These are phyloP conservation scores for Jamesozyma spencerorum DNA, from an alignment of 805 yeast species.

Conservation along the genomic window DNA sequence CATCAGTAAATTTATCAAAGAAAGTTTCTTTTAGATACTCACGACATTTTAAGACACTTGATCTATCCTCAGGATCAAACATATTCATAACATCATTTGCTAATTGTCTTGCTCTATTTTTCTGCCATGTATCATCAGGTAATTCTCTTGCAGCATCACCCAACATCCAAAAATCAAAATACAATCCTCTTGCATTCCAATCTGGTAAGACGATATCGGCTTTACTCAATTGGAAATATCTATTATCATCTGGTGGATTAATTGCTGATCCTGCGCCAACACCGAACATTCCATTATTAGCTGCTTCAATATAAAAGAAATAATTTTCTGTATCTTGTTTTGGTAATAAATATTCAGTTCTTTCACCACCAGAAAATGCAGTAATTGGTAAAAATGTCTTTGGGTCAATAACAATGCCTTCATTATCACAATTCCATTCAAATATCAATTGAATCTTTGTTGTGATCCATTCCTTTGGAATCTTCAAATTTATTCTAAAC, in stretches of 20 bases:
- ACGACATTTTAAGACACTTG: constrained; percentile 54
- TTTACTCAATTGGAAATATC: constrained; percentile 53
- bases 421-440: constrained; percentile 81
- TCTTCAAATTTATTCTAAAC: constrained; percentile 61
- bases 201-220: constrained; percentile 82
- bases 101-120: constrained; percentile 70
- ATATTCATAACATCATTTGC: constrained; percentile 74
- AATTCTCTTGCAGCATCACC: constrained; percentile 89
- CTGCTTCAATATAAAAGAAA: constrained; percentile 73
- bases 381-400: constrained; percentile 56
- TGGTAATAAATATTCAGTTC: constrained; percentile 67
- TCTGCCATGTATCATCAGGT: constrained; percentile 67
- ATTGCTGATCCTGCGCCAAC: constrained; percentile 52
- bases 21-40: constrained; percentile 46
- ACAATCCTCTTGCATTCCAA: constrained; percentile 65
- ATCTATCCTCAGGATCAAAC: constrained; percentile 63
- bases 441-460: constrained; percentile 46
- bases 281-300: constrained; percentile 94
- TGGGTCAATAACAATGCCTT: constrained; percentile 66
- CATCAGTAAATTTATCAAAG: constrained; percentile 59
- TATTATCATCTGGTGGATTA: constrained; percentile 61
- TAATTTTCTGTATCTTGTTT: constrained; percentile 42
- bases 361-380: constrained; percentile 81
- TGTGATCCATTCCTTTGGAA: constrained; percentile 46
- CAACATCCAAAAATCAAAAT: constrained; percentile 76